A percentile compares a stretch with the other conserved stretches of the same genome.
Evolutionary conservation across 2,329 filamentous ascomycete genomes (phyloP).

Genomic region (Aspergillus cejpii): DNA sequence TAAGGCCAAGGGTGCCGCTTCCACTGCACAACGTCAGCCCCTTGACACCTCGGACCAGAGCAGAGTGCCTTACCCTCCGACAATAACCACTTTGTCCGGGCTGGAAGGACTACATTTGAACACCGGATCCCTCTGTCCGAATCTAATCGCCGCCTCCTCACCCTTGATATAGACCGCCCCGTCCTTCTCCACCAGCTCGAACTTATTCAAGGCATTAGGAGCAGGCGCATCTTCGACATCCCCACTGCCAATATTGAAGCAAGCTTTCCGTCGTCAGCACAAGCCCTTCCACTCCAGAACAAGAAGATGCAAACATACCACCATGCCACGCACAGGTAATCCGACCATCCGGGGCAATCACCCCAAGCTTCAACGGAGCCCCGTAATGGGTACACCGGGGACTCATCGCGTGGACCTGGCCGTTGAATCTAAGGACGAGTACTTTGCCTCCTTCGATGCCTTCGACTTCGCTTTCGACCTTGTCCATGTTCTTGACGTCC

Average conservation of each 20-base stretch:
- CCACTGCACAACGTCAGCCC: constrained; percentile 49
- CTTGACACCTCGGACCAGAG: not conserved
- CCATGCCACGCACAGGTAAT: constrained; percentile 96
- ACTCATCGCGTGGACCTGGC: constrained; percentile 70
- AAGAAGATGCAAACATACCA: constrained; percentile 50
- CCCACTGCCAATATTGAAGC: constrained; percentile 81
- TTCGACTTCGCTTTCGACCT: constrained; percentile 84
- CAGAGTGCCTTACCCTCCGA: constrained; percentile 61
- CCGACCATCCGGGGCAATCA: constrained; percentile 72
- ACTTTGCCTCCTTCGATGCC: constrained; percentile 82
- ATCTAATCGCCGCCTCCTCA: constrained; percentile 70
- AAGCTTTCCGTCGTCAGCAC: constrained; percentile 53
- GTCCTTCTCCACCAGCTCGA: constrained; percentile 72
- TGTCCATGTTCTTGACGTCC: constrained; percentile 69
- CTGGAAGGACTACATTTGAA: constrained; percentile 60
- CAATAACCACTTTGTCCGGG: constrained; percentile 62
- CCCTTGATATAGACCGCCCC: constrained; percentile 79
- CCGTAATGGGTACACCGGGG: constrained; percentile 87
- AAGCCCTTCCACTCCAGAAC: not conserved
- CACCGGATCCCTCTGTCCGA: constrained; percentile 64
- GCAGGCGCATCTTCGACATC: constrained; percentile 95
- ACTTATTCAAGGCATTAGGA: constrained; percentile 75
- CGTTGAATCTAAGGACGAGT: constrained; percentile 70
- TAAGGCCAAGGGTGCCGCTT: constrained; percentile 70
- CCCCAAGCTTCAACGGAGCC: constrained; percentile 77